Base-by-base conservation (phyloP, 495 filamentous ascomycete genomes). In the Trichoderma virens region DNA sequence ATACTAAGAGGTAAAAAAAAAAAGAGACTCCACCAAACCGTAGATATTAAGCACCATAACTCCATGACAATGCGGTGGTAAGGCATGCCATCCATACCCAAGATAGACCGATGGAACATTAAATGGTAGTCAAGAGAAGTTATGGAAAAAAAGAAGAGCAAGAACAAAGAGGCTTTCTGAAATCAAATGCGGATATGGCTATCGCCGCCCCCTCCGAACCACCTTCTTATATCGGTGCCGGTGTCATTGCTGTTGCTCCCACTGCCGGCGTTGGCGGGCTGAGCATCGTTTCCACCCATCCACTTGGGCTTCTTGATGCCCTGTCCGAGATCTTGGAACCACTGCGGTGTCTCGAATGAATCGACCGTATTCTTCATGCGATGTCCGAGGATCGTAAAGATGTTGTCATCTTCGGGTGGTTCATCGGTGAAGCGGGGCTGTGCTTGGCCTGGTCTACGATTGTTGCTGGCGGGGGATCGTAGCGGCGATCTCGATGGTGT, bases 321-420 rank as follows among this genome's bases (percentile, higher is more conserved):
- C 27, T 85, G 76, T 18, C 83, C 76, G 62, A 88, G 82, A 25
- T 85, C 85, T 66, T 86, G 83, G 61, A 95, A 69, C 91, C 92
- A 96, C 61, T 86, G 83, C 2, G 93, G 92, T 35, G 86, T 83
- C 51, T 93, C 90, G 20, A 91, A 76, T 6, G 87, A 90, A 62
- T 98, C 94, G 61, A 98, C 84, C 2, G 94, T 97, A 71, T 98
- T 98, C 70, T 82, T 86, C 62, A 98, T 86, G 41, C 94, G 81
- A 70, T 96, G 91, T 0, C 88, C 86, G 63, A 97, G 88, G 23
- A 85, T 88, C 64, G 88, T 83, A 69, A 96, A 92, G 72, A 96
- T 91, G 51, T 84, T 88, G 66, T 90, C 87, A 23, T 94, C 90
- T 32, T 91, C 88, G 3, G 82, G 81, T 62, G 86, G 85, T 8